These are phyloP conservation scores for Artomyces pyxidatus DNA, from an alignment of 768 basidiomycete species.

Conservation along the genomic window DNA sequence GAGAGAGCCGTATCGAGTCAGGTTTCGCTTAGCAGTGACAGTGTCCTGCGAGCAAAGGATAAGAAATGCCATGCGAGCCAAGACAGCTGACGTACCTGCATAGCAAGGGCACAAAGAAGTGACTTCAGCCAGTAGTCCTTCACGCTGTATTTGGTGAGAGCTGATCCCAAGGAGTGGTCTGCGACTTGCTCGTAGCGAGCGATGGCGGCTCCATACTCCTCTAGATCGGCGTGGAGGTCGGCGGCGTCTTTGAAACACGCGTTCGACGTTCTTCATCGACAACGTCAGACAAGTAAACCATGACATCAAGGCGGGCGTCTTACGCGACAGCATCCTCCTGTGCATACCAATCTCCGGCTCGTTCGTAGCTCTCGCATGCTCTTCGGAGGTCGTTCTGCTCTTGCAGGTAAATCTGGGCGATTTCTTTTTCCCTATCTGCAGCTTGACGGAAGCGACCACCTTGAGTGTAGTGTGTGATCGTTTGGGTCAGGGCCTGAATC, in stretches of 20 bases:
- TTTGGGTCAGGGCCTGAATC: conserved; percentile 76
- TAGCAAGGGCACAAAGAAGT: conserved; percentile 81
- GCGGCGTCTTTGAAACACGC: conserved; percentile 95
- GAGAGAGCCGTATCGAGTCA: conserved; percentile 67
- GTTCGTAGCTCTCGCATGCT: conserved; percentile 85
- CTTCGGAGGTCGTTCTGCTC: conserved; percentile 71
- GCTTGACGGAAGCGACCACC: conserved; percentile 93
- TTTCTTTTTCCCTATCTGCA: conserved; percentile 96
- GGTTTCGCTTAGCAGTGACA: conserved; percentile 73
- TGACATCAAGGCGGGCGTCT: conserved; percentile 23
- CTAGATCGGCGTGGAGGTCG: conserved; percentile 86
- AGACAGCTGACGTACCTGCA: conserved; percentile 50
- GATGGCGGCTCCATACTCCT: conserved; percentile 80
- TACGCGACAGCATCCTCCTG: conserved; percentile 96
- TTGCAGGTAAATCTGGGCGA: conserved; percentile 87
- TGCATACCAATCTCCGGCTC: conserved; percentile 96
- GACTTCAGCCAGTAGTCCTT: conserved; percentile 96
- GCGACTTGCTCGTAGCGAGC: conserved; percentile 88
- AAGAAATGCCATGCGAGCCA: neutral
- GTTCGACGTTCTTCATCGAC: conserved; percentile 75
- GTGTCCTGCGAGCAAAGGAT: conserved; percentile 51
- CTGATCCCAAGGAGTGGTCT: conserved; percentile 66
- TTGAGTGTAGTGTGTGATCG: conserved; percentile 75
- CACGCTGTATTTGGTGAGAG: conserved; percentile 95
- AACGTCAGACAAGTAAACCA: neutral